phyloP scores from a whole-genome alignment of 768 basidiomycete genomes.

The Mycena rebaudengoi region DNA sequence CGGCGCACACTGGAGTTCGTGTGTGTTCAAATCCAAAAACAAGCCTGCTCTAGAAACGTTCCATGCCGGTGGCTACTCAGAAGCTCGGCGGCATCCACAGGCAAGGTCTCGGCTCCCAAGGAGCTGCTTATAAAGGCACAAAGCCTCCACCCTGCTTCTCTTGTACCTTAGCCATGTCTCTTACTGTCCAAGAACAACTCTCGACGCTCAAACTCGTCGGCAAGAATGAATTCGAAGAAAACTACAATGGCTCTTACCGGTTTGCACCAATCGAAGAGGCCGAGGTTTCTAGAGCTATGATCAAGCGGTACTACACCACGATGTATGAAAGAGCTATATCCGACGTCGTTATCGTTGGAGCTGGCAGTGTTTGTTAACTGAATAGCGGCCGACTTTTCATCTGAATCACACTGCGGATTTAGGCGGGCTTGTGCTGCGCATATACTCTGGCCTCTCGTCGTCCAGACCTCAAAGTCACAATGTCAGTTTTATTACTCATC shows the following conservation, averaged over 20 bases:
- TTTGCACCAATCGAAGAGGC: slow-evolving; percentile 82
- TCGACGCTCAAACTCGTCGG: slow-evolving; percentile 10
- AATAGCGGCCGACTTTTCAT: too few species aligned
- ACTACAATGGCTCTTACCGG: slow-evolving; percentile 31
- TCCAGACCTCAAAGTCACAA: slow-evolving; percentile 63
- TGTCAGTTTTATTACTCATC: slow-evolving; percentile 15
- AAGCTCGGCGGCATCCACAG: too few species aligned
- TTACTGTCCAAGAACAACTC: slow-evolving; percentile 16
- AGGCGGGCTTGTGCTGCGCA: slow-evolving; percentile 76
- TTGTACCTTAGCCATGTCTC: slow-evolving; percentile 20
- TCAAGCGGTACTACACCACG: slow-evolving; percentile 76
- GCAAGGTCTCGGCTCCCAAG: too few species aligned
- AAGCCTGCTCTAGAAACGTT: too few species aligned
- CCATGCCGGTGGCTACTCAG: too few species aligned
- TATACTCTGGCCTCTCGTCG: slow-evolving; percentile 73
- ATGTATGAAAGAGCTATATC: slow-evolving; percentile 81
- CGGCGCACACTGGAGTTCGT: too few species aligned
- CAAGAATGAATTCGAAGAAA: slow-evolving; percentile 18
- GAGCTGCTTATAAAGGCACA: slow-evolving; percentile 9
- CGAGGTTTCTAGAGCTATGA: slow-evolving; percentile 81
- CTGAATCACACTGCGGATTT: too few species aligned
- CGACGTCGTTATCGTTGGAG: slow-evolving; percentile 81
- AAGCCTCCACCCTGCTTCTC: neutral
- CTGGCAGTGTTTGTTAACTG: too few species aligned
- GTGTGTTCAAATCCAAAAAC: too few species aligned